Base-by-base conservation (phyloP, 2,329 filamentous ascomycete genomes). In the Chaetomium globosum region DNA sequence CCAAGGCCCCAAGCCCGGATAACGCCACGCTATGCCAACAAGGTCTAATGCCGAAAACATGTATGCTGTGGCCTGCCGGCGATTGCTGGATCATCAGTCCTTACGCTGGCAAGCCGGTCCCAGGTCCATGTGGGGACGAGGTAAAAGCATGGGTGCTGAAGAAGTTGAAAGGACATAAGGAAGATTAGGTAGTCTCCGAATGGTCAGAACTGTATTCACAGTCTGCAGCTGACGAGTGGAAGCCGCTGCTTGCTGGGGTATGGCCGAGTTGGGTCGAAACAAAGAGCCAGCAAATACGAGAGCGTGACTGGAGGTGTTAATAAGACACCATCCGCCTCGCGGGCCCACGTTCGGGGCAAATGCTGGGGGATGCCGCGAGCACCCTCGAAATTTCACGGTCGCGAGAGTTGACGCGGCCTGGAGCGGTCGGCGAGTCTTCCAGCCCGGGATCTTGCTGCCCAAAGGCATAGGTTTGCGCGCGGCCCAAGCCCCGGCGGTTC, bases 401-500 rank as follows among this genome's bases (percentile, higher is more conserved):
- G 52, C 68, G 71, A 26, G 66, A 49, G 54, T 48, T 69, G 63
- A 55, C 36, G 43, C 82, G 80, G 59, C 79, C 77, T 2, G 82
- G 80, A 9, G 80, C 84, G 1, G 85, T 88, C 2, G 86, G 86
- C n/a, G 86, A 88, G 65, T 85, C 83, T 56, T 86, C 81, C 53
- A 84, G 76, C 69, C 79, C 77, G n/a, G 77, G 75, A 52, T 83
- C 80, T 59, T 89, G 85, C 75, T 95, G 87, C 54, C 94, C 95
- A 78, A 97, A 98, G 31, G 95, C 94, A 81, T 95, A 99, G 1
- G 95, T 99, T 78, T 95, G 91, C 36, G 95, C 93, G 69, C 95
- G 87, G 76, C 87, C 86, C 64, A 99, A 83, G 74, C 94, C 95
- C 71, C 91, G 90, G 73, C 93, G 87, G 72, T 82, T 84, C 76